These are phyloP conservation scores for Colletotrichum costaricense DNA, from an alignment of 2,329 filamentous ascomycete species.

Conservation along the genomic window DNA sequence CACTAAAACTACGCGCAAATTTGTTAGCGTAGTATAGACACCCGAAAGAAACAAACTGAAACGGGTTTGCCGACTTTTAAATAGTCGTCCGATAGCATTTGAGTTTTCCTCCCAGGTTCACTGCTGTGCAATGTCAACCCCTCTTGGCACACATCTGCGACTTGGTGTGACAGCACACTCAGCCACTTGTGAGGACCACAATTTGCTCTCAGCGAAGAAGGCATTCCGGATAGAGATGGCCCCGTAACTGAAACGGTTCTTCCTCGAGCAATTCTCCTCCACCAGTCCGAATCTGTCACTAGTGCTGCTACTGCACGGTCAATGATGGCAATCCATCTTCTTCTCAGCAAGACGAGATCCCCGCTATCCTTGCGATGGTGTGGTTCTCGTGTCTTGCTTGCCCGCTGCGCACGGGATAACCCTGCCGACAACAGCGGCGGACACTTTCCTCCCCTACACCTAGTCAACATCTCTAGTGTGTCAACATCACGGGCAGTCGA, in stretches of 20 bases:
- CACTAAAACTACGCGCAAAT: accelerated
- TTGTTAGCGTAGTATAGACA: background rate
- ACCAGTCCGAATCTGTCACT: conserved; percentile 4
- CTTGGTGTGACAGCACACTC: conserved; percentile 27
- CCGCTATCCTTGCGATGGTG: background rate
- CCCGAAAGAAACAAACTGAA: conserved; percentile 12
- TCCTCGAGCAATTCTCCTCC: conserved; percentile 3
- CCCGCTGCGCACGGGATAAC: background rate
- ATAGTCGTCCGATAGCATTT: conserved; percentile 26
- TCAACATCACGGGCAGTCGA: background rate
- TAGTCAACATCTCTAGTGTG: background rate
- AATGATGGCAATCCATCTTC: background rate
- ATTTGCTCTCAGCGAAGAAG: background rate
- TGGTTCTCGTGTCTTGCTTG: background rate
- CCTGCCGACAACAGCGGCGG: background rate
- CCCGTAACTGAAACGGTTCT: conserved; percentile 23
- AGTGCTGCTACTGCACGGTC: background rate
- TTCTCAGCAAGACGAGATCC: background rate
- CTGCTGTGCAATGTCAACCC: conserved; percentile 12
- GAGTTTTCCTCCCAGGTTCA: conserved; percentile 5
- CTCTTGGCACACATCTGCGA: conserved; percentile 31
- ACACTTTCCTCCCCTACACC: background rate
- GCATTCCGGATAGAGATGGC: conserved; percentile 1
- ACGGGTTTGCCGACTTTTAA: conserved; percentile 18
- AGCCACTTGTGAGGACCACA: conserved; percentile 9